Evolutionary conservation across 192 early-diverging fungal species (phyloP).

Genomic region (Gaertneriomyces semiglobifer): DNA sequence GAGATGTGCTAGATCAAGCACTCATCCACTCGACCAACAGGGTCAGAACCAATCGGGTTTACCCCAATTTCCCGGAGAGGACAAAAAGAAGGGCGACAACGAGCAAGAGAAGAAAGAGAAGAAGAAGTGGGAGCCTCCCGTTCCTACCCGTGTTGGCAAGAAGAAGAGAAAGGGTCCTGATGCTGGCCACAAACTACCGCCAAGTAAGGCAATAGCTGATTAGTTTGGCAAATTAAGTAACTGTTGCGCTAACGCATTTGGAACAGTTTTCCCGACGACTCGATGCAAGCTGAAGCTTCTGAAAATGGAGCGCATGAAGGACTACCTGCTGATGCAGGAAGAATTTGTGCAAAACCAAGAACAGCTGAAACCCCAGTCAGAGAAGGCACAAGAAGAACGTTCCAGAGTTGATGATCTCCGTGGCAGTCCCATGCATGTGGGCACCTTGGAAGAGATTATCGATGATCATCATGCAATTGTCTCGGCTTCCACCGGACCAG

Average conservation of each 20-base stretch:
- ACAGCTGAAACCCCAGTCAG: slow-evolving; percentile 93
- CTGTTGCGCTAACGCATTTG: neutral
- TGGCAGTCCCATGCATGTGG: slow-evolving; percentile 95
- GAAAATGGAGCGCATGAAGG: slow-evolving; percentile 97
- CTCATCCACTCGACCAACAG: slow-evolving; percentile 39
- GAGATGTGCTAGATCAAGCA: too few species aligned
- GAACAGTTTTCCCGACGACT: slow-evolving; percentile 92
- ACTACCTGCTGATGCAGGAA: slow-evolving; percentile 97
- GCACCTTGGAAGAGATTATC: slow-evolving; percentile 96
- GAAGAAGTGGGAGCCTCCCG: slow-evolving; percentile 96
- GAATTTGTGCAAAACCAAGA: slow-evolving; percentile 99
- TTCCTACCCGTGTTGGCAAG: slow-evolving; percentile 98
- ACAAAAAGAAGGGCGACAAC: slow-evolving; percentile 51
- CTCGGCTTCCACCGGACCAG: slow-evolving; percentile 83
- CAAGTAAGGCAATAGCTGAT: slow-evolving; percentile 52
- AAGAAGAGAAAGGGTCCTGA: slow-evolving; percentile 96
- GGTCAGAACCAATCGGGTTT: slow-evolving; percentile 83
- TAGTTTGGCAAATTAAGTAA: slow-evolving; percentile 6
- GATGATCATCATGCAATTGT: slow-evolving; percentile 99
- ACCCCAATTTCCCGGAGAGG: slow-evolving; percentile 53
- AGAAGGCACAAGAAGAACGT: slow-evolving; percentile 86
- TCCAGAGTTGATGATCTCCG: slow-evolving; percentile 92
- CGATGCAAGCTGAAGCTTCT: slow-evolving; percentile 96
- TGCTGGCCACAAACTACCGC: slow-evolving; percentile 83
- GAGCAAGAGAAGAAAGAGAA: slow-evolving; percentile 72